These are phyloP conservation scores for Scedosporium aurantiacum DNA, from an alignment of 2,329 filamentous ascomycete species.

Conservation along the genomic window DNA sequence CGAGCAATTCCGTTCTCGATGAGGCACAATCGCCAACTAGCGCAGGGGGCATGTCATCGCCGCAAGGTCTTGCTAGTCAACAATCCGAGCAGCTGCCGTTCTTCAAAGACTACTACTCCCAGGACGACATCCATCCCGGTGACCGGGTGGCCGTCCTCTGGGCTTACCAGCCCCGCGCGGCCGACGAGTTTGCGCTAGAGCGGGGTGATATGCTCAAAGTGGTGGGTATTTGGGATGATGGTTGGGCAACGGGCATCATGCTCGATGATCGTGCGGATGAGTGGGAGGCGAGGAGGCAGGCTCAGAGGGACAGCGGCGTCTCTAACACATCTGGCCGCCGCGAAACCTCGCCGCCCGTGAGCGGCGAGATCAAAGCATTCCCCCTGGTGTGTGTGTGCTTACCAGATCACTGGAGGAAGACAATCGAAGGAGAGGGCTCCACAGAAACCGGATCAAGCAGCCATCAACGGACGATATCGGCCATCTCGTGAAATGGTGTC, in stretches of 20 bases:
- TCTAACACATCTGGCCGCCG: constrained; percentile 63
- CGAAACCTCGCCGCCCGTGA: constrained; percentile 50
- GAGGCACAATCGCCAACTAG: constrained; percentile 63
- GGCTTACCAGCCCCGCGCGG: constrained; percentile 91
- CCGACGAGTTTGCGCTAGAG: constrained; percentile 86
- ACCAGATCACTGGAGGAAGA: constrained; percentile 92
- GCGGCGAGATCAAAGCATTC: constrained; percentile 92
- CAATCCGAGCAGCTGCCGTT: constrained; percentile 92
- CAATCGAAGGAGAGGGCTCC: constrained; percentile 78
- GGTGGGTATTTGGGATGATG: constrained; percentile 97
- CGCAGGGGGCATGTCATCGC: constrained; percentile 68
- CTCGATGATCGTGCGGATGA: constrained; percentile 77
- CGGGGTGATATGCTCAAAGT: constrained; percentile 97
- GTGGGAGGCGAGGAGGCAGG: constrained; percentile 65
- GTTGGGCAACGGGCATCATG: constrained; percentile 90
- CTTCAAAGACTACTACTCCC: constrained; percentile 98
- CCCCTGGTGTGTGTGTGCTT: constrained; percentile 92
- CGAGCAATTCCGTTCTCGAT: constrained; percentile 68
- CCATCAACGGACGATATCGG: constrained; percentile 3
- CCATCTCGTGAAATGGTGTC: constrained; percentile 1
- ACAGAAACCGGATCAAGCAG: constrained; percentile 47
- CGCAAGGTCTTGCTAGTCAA: constrained; percentile 70
- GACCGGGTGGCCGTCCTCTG: constrained; percentile 86
- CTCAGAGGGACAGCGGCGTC: constrained; percentile 86
- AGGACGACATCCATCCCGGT: constrained; percentile 86